Conservation (phyloP, 2,329 filamentous ascomycete species). For the Stagonosporopsis vannaccii region DNA sequence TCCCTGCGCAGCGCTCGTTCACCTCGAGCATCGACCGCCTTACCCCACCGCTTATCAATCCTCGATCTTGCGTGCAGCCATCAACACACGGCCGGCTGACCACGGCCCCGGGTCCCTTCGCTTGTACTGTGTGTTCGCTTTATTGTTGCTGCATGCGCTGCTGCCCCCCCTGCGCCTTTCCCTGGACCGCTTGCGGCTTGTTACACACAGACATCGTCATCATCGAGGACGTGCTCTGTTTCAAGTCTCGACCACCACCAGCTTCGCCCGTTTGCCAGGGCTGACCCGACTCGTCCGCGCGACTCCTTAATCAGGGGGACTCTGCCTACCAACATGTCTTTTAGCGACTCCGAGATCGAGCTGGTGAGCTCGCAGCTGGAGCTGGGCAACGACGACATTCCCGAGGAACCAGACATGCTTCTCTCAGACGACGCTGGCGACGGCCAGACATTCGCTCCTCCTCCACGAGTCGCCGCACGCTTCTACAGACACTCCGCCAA, state of each 20-base stretch:
- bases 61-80: slow-evolving; percentile 4
- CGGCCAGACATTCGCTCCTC: slow-evolving; percentile 65
- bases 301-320: slow-evolving; percentile 18
- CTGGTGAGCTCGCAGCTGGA: slow-evolving; percentile 39
- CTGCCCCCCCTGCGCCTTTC: slow-evolving; percentile 14
- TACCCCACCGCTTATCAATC: slow-evolving; percentile 22
- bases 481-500: slow-evolving; percentile 73
- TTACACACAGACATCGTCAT: slow-evolving; percentile 27
- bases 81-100: slow-evolving; percentile 10
- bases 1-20: slow-evolving; percentile 23
- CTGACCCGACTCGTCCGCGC: slow-evolving; percentile 32
- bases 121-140: slow-evolving; percentile 23
- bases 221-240: slow-evolving; percentile 42
- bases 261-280: slow-evolving; percentile 18
- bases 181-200: slow-evolving; percentile 29
- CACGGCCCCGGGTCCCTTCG: slow-evolving; percentile 25
- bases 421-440: slow-evolving; percentile 50
- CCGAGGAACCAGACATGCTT: slow-evolving; percentile 51
- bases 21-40: slow-evolving; percentile 5
- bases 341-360: slow-evolving; percentile 45
- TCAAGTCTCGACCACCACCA: slow-evolving; percentile 29
- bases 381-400: slow-evolving; percentile 49
- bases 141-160: slow-evolving; percentile 30
- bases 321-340: slow-evolving; percentile 34
- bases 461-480: slow-evolving; percentile 78